Conservation (phyloP, 192 early-diverging fungal species). For the Coemansia umbellata region DNA sequence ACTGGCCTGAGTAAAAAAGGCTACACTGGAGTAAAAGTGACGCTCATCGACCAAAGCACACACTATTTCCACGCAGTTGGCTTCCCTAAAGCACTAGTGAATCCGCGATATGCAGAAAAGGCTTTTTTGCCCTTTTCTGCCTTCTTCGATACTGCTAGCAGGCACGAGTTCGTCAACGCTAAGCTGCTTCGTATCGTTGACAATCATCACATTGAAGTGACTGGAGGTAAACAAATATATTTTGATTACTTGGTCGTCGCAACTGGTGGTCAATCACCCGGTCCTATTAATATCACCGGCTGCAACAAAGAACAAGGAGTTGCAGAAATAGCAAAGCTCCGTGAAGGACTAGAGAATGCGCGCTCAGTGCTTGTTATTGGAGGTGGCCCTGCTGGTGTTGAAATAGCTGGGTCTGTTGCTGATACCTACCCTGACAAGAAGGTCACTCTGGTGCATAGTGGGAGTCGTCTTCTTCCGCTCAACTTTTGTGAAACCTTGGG, state of each 20-base stretch:
- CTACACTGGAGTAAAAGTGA: slow-evolving; percentile 44
- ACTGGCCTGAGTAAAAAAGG: slow-evolving; percentile 28
- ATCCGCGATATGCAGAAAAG: slow-evolving; percentile 47
- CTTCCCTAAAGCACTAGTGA: slow-evolving; percentile 48
- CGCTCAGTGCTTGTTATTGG: slow-evolving; percentile 55
- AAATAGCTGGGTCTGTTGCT: slow-evolving; percentile 57
- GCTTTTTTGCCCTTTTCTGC: slow-evolving; percentile 53
- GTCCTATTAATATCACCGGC: slow-evolving; percentile 34
- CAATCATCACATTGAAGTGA: slow-evolving; percentile 39
- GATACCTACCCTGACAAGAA: slow-evolving; percentile 38
- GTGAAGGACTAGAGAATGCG: slow-evolving; percentile 38
- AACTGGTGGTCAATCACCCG: slow-evolving; percentile 51
- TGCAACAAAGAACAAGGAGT: slow-evolving; percentile 38
- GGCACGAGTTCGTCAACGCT: slow-evolving; percentile 50
- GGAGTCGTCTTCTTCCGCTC: slow-evolving; percentile 44
- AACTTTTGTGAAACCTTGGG: slow-evolving; percentile 49
- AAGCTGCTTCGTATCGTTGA: slow-evolving; percentile 15
- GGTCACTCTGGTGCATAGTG: slow-evolving; percentile 52
- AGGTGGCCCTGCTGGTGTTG: slow-evolving; percentile 60
- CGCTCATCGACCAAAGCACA: slow-evolving; percentile 54
- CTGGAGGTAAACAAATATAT: slow-evolving; percentile 29
- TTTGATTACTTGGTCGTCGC: slow-evolving; percentile 58
- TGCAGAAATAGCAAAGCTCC: slow-evolving; percentile 28
- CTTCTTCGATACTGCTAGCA: slow-evolving; percentile 34
- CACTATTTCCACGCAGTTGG: slow-evolving; percentile 59